A percentile compares a stretch with the other conserved stretches of the same genome.
Conservation (phyloP, 768 basidiomycete species). For the Tulasnella sp. region DNA sequence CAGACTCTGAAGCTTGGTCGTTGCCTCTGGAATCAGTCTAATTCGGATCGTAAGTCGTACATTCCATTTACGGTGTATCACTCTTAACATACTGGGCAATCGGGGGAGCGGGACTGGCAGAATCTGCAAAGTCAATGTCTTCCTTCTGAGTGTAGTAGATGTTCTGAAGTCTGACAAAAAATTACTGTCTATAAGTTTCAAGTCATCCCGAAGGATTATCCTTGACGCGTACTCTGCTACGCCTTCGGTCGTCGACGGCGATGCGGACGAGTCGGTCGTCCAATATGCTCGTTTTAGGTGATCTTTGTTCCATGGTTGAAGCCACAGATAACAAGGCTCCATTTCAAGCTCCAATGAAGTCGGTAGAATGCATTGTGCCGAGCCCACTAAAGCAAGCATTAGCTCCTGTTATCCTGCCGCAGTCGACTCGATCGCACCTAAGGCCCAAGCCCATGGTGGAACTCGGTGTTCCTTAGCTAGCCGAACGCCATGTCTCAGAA, state of each 20-base stretch:
- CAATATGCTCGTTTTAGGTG: background rate
- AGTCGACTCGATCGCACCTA: background rate
- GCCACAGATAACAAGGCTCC: background rate
- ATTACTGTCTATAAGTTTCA: too few relatives aligned
- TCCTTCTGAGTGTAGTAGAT: background rate
- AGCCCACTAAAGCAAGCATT: background rate
- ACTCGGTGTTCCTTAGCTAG: background rate
- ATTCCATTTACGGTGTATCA: background rate
- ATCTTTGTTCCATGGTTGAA: background rate
- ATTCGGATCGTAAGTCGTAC: background rate
- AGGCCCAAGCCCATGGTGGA: background rate
- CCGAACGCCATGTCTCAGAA: background rate
- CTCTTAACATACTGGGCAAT: background rate
- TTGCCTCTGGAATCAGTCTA: background rate
- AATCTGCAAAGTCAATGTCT: background rate
- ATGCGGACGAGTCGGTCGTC: background rate
- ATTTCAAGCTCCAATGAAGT: background rate
- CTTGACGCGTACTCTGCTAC: too few relatives aligned
- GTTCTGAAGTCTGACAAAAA: background rate
- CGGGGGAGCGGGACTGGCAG: background rate
- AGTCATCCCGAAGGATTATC: too few relatives aligned
- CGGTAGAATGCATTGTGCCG: background rate
- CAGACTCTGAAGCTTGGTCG: background rate
- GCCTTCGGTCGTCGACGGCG: too few relatives aligned
- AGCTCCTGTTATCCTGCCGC: background rate